Percentiles rank a stretch among this genome's conserved stretches.
phyloP scores from a whole-genome alignment of 2,329 filamentous ascomycete species.

The Trichoderma oligosporum region DNA sequence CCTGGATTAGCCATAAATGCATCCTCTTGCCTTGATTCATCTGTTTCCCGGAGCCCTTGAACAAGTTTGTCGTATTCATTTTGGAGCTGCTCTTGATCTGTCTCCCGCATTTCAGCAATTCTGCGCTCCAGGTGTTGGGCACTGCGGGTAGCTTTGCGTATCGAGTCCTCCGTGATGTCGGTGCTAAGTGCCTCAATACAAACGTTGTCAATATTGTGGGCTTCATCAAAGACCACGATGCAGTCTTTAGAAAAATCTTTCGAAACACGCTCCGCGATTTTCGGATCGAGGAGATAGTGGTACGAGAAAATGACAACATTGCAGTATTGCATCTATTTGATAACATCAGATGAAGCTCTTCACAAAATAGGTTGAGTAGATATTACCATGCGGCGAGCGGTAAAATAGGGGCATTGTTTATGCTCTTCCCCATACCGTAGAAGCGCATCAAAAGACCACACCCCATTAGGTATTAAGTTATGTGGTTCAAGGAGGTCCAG shows the following conservation, averaged over 20 bases:
- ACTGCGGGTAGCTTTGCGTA: slow-evolving; percentile 84
- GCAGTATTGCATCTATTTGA: slow-evolving; percentile 84
- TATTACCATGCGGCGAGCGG: slow-evolving; percentile 80
- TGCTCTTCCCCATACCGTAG: slow-evolving; percentile 87
- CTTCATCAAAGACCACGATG: slow-evolving; percentile 97
- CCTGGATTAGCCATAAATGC: slow-evolving; percentile 93
- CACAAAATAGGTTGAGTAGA: not conserved
- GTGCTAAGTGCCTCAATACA: slow-evolving; percentile 98
- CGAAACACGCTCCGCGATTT: slow-evolving; percentile 93
- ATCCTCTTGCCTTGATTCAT: slow-evolving; percentile 87
- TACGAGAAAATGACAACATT: slow-evolving; percentile 99
- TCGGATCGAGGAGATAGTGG: slow-evolving; percentile 94
- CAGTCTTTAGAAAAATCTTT: slow-evolving; percentile 96
- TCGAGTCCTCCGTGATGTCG: slow-evolving; percentile 90
- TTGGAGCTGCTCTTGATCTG: slow-evolving; percentile 89
- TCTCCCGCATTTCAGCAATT: slow-evolving; percentile 92
- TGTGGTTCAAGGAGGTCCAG: slow-evolving; percentile 91
- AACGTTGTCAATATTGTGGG: slow-evolving; percentile 99
- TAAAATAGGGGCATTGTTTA: slow-evolving; percentile 98
- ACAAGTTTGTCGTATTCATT: slow-evolving; percentile 95
- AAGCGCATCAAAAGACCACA: slow-evolving; percentile 91
- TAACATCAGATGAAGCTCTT: not conserved
- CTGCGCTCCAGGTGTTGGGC: slow-evolving; percentile 87
- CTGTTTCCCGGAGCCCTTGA: slow-evolving; percentile 81
- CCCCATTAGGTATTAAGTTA: slow-evolving; percentile 88